These are phyloP conservation scores for Amanita pallidorosea DNA, from an alignment of 768 basidiomycete species.

Conservation along the genomic window DNA sequence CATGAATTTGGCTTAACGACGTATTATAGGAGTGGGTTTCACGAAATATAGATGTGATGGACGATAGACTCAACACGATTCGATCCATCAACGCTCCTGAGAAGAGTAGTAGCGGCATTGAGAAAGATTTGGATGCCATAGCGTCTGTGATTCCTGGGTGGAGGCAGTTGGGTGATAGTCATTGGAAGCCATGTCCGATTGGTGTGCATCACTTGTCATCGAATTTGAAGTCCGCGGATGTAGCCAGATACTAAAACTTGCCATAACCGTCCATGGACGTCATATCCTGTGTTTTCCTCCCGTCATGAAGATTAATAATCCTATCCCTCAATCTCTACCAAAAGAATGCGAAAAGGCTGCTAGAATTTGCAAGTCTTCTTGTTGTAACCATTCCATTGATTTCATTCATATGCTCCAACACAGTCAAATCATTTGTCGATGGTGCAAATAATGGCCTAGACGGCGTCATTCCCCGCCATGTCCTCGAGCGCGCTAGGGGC, in stretches of 20 bases:
- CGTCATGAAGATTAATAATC: conserved; percentile 36
- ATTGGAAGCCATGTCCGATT: conserved; percentile 62
- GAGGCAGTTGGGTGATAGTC: conserved; percentile 25
- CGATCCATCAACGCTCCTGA: not conserved
- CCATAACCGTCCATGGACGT: not conserved
- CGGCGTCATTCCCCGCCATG: conserved; percentile 44
- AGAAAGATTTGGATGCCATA: not conserved
- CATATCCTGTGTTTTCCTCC: not conserved
- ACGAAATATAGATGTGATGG: conserved; percentile 43
- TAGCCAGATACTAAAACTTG: not conserved
- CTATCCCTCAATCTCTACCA: conserved; percentile 48
- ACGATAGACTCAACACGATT: conserved; percentile 30
- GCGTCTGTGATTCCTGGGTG: conserved; percentile 30
- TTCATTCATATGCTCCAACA: conserved; percentile 2
- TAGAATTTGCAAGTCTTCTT: conserved; percentile 57
- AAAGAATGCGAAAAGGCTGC: conserved; percentile 86
- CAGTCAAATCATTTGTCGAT: conserved; percentile 83
- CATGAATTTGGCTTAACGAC: not conserved
- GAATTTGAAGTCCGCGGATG: not conserved
- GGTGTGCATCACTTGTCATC: conserved; percentile 32
- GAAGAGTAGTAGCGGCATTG: not conserved
- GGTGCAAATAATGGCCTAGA: conserved; percentile 75
- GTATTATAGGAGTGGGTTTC: conserved; percentile 38
- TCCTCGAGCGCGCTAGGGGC: conserved; percentile 45
- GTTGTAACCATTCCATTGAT: conserved; percentile 4